A percentile compares a stretch with the other conserved stretches of the same genome.
Evolutionary conservation across 306 rosid species (phyloP).

Genomic region (Pachyrhizus erosus): DNA sequence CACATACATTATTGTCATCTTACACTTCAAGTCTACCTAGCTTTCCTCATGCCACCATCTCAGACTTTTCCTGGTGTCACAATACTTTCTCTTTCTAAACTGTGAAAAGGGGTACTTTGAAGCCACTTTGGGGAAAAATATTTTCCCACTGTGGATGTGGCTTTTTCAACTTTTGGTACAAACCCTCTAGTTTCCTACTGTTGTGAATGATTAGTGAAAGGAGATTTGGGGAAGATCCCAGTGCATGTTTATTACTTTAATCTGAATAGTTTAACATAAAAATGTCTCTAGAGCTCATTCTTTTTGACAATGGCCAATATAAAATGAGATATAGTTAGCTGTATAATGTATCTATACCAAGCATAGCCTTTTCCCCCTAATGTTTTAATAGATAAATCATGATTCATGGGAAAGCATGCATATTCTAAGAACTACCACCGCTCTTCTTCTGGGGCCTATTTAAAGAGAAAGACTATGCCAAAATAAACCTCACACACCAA

Average conservation of each 20-base stretch:
- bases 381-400: constrained; percentile 33
- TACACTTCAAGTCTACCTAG: constrained; percentile 48
- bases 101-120: constrained; percentile 43
- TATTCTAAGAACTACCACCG: constrained; percentile 18
- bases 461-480: constrained; percentile 33
- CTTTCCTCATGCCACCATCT: constrained; percentile 51
- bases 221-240: constrained; percentile 52
- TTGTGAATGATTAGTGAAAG: constrained; percentile 59
- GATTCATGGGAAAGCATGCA: constrained; percentile 45
- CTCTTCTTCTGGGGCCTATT: constrained; percentile 34
- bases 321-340: constrained; percentile 28
- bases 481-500: constrained; percentile 38
- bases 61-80: constrained; percentile 48
- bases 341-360: not conserved
- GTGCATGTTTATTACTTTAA: constrained; percentile 46
- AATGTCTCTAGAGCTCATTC: constrained; percentile 8
- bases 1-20: constrained; percentile 61
- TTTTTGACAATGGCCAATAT: constrained; percentile 26
- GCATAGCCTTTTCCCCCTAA: constrained; percentile 40
- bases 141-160: constrained; percentile 31
- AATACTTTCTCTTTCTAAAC: constrained; percentile 36
- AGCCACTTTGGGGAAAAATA: constrained; percentile 37
- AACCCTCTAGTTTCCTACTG: constrained; percentile 46
- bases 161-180: constrained; percentile 63
- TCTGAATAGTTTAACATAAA: constrained; percentile 28